phyloP scores from a whole-genome alignment of 352 stramenopile genomes.

The Elongisporangium undulatum region DNA sequence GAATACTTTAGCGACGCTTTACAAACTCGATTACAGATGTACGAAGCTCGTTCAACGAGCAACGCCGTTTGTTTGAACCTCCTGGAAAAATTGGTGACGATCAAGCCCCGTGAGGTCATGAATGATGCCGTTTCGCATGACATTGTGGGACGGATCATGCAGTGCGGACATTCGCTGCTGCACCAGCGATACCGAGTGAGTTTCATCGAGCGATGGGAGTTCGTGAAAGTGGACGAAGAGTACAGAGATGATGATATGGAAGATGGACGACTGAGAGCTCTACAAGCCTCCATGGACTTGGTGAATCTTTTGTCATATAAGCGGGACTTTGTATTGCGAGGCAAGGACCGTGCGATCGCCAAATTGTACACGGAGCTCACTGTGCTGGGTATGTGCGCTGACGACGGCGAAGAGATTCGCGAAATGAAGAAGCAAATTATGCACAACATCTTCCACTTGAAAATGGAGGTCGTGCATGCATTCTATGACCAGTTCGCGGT shows the following conservation, averaged over 20 bases:
- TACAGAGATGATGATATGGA: conserved; percentile 40
- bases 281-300: conserved; percentile 79
- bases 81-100: conserved; percentile 36
- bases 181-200: conserved; percentile 72
- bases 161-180: conserved; percentile 53
- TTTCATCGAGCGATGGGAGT: conserved; percentile 74
- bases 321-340: conserved; percentile 77
- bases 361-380: conserved; percentile 80
- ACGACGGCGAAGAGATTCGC: conserved; percentile 47
- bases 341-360: conserved; percentile 61
- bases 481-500: conserved; percentile 69
- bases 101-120: conserved; percentile 35
- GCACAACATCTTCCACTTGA: conserved; percentile 59
- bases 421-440: conserved; percentile 74
- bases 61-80: conserved; percentile 47
- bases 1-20: conserved; percentile 40
- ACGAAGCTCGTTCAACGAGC: conserved; percentile 50
- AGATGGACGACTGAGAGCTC: conserved; percentile 30
- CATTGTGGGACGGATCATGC: conserved; percentile 46
- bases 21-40: conserved; percentile 41
- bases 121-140: conserved; percentile 49
- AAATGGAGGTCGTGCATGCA: conserved; percentile 60
- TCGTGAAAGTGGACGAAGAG: conserved; percentile 49
- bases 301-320: conserved; percentile 86
- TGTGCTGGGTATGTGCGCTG: conserved; percentile 60